phyloP scores from a whole-genome alignment of 345 rosid species.

The Anacardium occidentale region DNA sequence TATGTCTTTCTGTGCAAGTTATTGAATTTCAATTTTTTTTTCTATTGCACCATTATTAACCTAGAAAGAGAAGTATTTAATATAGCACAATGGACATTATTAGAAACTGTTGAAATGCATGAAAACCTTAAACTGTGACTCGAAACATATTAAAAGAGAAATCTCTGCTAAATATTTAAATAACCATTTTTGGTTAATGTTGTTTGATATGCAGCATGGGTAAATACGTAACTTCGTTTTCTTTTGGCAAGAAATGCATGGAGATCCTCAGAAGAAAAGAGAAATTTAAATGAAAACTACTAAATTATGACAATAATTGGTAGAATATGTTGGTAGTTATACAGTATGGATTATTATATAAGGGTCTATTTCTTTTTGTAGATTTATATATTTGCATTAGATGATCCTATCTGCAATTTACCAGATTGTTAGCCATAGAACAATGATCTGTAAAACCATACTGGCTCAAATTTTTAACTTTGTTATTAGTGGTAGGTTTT shows the following conservation, averaged over 20 bases:
- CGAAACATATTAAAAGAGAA: background rate
- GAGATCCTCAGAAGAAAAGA: background rate
- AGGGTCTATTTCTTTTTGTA: background rate
- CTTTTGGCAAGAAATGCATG: background rate
- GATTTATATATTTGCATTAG: background rate
- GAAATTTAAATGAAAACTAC: background rate
- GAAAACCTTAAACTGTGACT: background rate
- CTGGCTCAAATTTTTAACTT: background rate
- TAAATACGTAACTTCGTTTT: background rate
- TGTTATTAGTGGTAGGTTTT: background rate
- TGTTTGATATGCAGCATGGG: background rate
- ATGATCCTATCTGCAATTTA: background rate
- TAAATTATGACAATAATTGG: background rate
- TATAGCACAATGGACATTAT: background rate
- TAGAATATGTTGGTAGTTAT: background rate
- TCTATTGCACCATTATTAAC: background rate
- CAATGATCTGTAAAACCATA: background rate
- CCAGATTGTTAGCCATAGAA: background rate
- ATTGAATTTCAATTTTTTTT: background rate
- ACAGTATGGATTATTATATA: background rate
- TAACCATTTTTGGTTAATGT: background rate
- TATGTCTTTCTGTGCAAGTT: background rate
- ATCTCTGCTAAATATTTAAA: too few species aligned
- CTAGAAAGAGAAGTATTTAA: background rate
- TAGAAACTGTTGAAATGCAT: slow-evolving; percentile 8